Percentiles rank a stretch among this genome's conserved stretches.
Evolutionary conservation across 176 grass and related monocot species (phyloP).

Genomic region (Oryza punctata): DNA sequence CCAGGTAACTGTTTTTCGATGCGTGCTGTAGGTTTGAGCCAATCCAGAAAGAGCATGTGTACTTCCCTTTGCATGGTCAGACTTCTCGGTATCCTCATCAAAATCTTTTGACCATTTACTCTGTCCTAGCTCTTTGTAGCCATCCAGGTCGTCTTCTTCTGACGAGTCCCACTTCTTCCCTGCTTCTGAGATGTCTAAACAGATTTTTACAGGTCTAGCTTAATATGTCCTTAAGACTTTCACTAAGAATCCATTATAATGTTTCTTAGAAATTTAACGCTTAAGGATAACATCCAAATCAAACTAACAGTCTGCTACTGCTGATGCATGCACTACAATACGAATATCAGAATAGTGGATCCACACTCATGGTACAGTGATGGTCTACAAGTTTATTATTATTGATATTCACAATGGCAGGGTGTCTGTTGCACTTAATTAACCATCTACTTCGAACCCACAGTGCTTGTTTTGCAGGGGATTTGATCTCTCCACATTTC

Average conservation of each 20-base stretch:
- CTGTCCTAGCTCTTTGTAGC: slow-evolving; percentile 67
- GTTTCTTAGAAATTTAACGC: no score
- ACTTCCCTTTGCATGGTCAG: slow-evolving; percentile 43
- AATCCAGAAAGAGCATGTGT: slow-evolving; percentile 67
- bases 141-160: slow-evolving; percentile 57
- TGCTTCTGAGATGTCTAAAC: slow-evolving; percentile 46
- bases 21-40: slow-evolving; percentile 54
- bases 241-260: background rate
- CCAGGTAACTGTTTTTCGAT: slow-evolving; percentile 76
- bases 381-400: background rate
- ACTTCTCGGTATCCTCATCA: slow-evolving; percentile 66
- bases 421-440: background rate
- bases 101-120: slow-evolving; percentile 98
- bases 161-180: slow-evolving; percentile 63
- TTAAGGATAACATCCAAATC: no score
- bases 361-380: background rate
- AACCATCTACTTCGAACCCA: background rate
- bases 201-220: background rate
- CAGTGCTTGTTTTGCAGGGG: background rate
- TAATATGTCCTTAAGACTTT: background rate
- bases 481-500: background rate
- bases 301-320: background rate
- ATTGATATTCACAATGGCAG: slow-evolving; percentile 1
- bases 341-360: background rate
- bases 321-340: background rate